A percentile compares a stretch with the other conserved stretches of the same genome.
Conservation (phyloP, 129 eudicot genomes). For the Tagetes erecta region DNA sequence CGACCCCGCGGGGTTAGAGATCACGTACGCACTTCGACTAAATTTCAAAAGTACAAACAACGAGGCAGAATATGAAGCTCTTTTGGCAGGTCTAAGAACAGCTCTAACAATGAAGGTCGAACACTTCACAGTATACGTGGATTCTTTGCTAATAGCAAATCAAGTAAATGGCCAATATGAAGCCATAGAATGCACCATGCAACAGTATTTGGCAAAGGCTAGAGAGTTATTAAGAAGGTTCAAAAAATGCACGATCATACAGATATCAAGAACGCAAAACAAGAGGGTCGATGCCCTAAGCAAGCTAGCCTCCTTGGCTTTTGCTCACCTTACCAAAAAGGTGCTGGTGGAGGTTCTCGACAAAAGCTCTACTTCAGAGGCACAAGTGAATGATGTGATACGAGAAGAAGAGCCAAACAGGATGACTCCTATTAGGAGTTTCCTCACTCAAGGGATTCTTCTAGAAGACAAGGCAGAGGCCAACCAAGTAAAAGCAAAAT, state of each 20-base stretch:
- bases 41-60: not conserved
- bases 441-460: not conserved
- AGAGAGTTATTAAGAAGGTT: no score
- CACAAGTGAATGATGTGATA: not conserved
- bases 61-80: not conserved
- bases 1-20: not conserved
- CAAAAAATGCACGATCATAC: not conserved
- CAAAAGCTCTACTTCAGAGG: not conserved
- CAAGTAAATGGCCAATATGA: not conserved
- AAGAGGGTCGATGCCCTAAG: not conserved
- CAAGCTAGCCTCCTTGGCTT: not conserved
- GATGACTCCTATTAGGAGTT: not conserved
- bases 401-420: not conserved
- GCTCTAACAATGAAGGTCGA: no score
- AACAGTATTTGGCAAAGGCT: no score
- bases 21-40: not conserved
- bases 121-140: not conserved
- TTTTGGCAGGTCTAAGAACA: not conserved
- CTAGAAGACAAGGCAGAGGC: not conserved
- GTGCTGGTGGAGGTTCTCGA: not conserved
- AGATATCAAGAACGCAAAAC: not conserved
- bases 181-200: not conserved
- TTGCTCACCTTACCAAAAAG: not conserved
- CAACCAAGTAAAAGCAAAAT: not conserved
- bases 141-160: not conserved